Evolutionary conservation across 164 flowering plant species (phyloP), one percentile per base, ranked within the genome.

Genomic region (Euptelea pleiosperma): DNA sequence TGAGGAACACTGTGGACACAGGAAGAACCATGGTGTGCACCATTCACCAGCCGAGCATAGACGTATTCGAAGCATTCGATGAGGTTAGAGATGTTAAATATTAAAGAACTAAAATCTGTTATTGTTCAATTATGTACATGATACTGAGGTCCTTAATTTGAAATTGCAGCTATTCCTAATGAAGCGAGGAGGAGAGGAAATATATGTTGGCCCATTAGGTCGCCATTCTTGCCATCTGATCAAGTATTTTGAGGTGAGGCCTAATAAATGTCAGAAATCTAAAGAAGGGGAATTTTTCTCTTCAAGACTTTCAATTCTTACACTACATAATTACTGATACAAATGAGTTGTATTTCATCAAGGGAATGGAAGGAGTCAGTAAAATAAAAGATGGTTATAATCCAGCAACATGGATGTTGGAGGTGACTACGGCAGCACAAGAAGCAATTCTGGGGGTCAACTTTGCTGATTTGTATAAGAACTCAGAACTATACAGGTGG

Each of bases 1-100:
- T 80, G 29, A 73, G 82, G 55, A 80, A 80, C 65, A 80, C 80
- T 0, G 84, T 77, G 15, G 73, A 77, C 56, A 80, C 84, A 0
- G 82, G 85, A 45, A 68, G 85, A 59, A 81, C 82, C 2, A 81
- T 81, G 15, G 85, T 81, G 16, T 81, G 85, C 80, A 81, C 85
- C 35, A 81, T 81, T 39, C 85, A 81, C 70, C 85, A 81, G 64
- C 85, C 85, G 15, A 81, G 85, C 62, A 81, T 81, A 30, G 82
- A 80, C 65, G 76, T 81, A 40, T 81, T 81, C 55, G 85, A 81
- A 55, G 69, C 85, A 0, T 81, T 81, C 41, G 85, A 81, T 52
- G 85, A 81, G 82, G 82, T 80, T 28, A 64, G 52, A 42, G 35
- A 34, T 29, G 24, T 15, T 18, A 8, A 9, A 44, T 4, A 11